Percentiles rank a stretch among this genome's conserved stretches.
Evolutionary conservation across 768 basidiomycete genomes (phyloP).

Genomic region (Obba rivulosa): DNA sequence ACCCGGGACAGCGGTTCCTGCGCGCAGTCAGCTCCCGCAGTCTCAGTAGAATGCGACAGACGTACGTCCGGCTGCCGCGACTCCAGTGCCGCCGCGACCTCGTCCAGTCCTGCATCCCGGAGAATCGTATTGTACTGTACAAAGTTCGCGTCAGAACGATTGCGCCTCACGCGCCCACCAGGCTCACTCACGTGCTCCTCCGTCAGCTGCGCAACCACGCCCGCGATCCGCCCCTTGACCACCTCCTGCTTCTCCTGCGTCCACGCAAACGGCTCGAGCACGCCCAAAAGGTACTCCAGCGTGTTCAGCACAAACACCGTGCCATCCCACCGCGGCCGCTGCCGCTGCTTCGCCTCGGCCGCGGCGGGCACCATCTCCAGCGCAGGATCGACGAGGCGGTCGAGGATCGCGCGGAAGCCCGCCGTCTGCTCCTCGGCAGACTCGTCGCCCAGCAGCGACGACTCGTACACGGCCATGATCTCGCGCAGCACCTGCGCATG

Average conservation of each 20-base stretch:
- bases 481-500: conserved; percentile 81
- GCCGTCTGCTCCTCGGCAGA: conserved; percentile 21
- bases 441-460: conserved; percentile 69
- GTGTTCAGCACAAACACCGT: conserved; percentile 85
- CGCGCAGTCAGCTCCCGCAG: neutral
- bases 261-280: conserved; percentile 65
- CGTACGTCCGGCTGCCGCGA: conserved; percentile 37
- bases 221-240: conserved; percentile 57
- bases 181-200: conserved; percentile 71
- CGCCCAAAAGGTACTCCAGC: conserved; percentile 67
- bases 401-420: conserved; percentile 69
- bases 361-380: conserved; percentile 67
- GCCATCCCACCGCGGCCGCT: conserved; percentile 68
- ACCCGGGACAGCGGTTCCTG: conserved; percentile 75
- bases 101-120: conserved; percentile 47
- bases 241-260: conserved; percentile 52
- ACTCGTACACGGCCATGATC: conserved; percentile 84
- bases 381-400: conserved; percentile 81
- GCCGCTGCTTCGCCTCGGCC: conserved; percentile 57
- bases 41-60: neutral
- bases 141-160: neutral
- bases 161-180: neutral
- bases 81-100: conserved; percentile 39
- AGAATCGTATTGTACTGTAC: conserved; percentile 47
- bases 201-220: conserved; percentile 57